Evolutionary conservation across 1,139 yeast genomes (phyloP).

Genomic region (Hemisphaericaspora lyxosophila): DNA sequence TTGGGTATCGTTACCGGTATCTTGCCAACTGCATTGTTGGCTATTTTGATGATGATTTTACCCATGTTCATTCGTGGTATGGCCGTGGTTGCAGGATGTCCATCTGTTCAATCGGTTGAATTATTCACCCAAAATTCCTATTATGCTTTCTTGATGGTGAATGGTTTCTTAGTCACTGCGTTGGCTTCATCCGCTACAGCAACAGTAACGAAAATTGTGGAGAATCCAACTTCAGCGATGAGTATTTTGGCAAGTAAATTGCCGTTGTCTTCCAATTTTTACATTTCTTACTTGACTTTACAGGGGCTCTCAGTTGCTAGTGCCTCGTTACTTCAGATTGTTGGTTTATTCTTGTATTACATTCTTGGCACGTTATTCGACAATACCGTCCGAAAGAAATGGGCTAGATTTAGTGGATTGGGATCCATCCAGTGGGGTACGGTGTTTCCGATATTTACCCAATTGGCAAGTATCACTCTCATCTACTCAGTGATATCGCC

Average conservation of each 20-base stretch:
- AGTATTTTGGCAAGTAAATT: constrained; percentile 65
- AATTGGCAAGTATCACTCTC: constrained; percentile 75
- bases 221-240: constrained; percentile 70
- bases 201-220: constrained; percentile 65
- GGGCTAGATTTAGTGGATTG: constrained; percentile 66
- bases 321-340: constrained; percentile 77
- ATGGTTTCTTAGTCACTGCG: constrained; percentile 69
- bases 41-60: constrained; percentile 68
- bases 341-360: constrained; percentile 67
- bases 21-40: constrained; percentile 66
- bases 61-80: constrained; percentile 76
- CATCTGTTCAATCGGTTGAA: constrained; percentile 65
- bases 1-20: constrained; percentile 75
- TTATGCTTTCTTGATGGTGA: constrained; percentile 70
- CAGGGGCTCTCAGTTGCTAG: constrained; percentile 86
- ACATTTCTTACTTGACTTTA: constrained; percentile 65
- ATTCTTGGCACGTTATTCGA: constrained; percentile 71
- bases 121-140: constrained; percentile 72
- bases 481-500: constrained; percentile 86
- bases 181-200: constrained; percentile 73
- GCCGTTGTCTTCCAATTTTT: constrained; percentile 89
- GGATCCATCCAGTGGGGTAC: constrained; percentile 83
- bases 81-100: constrained; percentile 67
- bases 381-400: constrained; percentile 82
- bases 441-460: constrained; percentile 78